Evolutionary conservation across 169 alveolate species (phyloP).

Genomic region (Eimeria necatrix): DNA sequence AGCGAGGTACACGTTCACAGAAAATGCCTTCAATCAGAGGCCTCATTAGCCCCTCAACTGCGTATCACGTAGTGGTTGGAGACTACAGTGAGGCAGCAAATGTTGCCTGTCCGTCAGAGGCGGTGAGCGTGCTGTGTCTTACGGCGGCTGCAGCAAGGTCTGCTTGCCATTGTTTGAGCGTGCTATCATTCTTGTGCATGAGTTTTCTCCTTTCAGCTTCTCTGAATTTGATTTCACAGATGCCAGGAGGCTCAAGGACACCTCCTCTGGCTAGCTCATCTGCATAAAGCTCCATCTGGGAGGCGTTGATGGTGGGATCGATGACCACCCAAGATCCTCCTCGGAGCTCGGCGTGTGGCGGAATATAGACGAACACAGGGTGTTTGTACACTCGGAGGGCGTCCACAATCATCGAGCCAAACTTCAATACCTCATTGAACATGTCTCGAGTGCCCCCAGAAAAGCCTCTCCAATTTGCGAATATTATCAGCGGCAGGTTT

Average conservation of each 20-base stretch:
- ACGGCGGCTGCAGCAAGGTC: conserved; percentile 65
- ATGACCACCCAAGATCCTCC: conserved; percentile 96
- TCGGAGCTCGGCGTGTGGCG: conserved; percentile 90
- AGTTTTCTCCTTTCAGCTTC: conserved; percentile 69
- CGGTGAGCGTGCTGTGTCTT: not conserved
- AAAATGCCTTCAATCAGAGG: no score
- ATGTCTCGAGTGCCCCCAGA: conserved; percentile 91
- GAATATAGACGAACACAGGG: conserved; percentile 91
- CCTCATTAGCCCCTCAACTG: no score
- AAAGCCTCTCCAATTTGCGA: conserved; percentile 87
- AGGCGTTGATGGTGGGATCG: conserved; percentile 89
- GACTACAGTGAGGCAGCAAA: not conserved
- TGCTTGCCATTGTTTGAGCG: conserved; percentile 28
- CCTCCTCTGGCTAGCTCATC: conserved; percentile 91
- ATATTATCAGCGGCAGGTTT: conserved; percentile 87
- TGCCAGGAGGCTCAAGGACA: conserved; percentile 89
- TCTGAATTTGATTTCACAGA: conserved; percentile 79
- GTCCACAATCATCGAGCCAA: conserved; percentile 90
- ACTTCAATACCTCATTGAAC: conserved; percentile 88
- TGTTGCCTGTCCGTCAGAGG: not conserved
- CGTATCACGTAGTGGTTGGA: not conserved
- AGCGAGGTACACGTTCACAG: no score
- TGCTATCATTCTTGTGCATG: conserved; percentile 72
- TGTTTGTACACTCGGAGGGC: conserved; percentile 88
- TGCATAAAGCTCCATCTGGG: conserved; percentile 91